Conservation (phyloP, 495 filamentous ascomycete species). For the Sordaria brevicollis region DNA sequence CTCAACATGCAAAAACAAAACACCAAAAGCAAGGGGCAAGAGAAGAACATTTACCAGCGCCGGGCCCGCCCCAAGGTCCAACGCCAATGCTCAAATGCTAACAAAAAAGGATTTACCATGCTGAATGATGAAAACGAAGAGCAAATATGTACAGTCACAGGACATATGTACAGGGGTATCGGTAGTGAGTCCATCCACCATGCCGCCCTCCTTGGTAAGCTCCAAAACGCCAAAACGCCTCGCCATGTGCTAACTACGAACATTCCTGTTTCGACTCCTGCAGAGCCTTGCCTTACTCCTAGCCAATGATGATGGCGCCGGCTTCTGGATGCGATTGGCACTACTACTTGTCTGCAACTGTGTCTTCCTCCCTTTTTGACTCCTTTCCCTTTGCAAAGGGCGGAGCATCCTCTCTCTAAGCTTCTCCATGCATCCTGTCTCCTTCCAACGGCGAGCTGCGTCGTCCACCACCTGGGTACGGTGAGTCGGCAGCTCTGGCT, state of each 20-base stretch:
- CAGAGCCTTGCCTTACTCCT: conserved; percentile 20
- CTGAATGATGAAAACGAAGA: conserved; percentile 8
- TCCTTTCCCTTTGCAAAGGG: conserved; percentile 20
- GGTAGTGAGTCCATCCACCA: conserved; percentile 11
- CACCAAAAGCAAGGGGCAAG: background rate
- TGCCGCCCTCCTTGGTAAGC: conserved; percentile 1
- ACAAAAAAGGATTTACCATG: background rate
- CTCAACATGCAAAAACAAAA: background rate
- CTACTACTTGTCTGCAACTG: background rate
- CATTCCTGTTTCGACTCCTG: conserved; percentile 24
- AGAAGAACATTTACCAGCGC: background rate
- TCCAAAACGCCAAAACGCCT: conserved; percentile 14
- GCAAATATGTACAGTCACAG: conserved; percentile 15
- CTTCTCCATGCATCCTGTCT: background rate
- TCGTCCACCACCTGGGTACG: background rate
- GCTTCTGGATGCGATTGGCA: conserved; percentile 30
- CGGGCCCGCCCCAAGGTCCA: background rate
- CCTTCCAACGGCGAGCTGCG: background rate
- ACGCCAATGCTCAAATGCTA: background rate
- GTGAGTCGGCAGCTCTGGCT: conserved; percentile 3
- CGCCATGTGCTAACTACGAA: conserved; percentile 10
- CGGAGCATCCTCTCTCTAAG: conserved; percentile 17
- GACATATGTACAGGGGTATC: conserved; percentile 24
- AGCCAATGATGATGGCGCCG: conserved; percentile 23
- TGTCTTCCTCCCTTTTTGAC: conserved; percentile 20